A percentile compares a stretch with the other conserved stretches of the same genome.
Evolutionary conservation across 371 early-diverging fungal genomes (phyloP).

Genomic region (Umbelopsis sp.): DNA sequence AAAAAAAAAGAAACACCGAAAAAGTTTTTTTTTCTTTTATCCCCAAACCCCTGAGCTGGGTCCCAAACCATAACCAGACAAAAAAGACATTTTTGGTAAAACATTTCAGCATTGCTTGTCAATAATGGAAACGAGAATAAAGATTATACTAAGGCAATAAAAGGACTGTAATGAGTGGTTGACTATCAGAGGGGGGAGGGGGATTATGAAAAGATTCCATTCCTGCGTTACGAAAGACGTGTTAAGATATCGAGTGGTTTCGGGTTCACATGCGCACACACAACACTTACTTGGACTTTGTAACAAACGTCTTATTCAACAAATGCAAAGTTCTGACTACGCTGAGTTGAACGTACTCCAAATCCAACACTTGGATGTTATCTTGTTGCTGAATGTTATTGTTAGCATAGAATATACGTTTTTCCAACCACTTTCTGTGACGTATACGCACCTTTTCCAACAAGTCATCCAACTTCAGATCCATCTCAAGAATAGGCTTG

Average conservation of each 20-base stretch:
- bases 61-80: background rate
- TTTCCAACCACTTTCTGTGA: background rate
- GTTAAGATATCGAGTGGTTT: no score
- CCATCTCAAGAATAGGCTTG: conserved; percentile 93
- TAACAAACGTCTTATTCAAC: conserved; percentile 46
- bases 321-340: conserved; percentile 42
- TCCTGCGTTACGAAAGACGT: conserved; percentile 11
- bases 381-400: conserved; percentile 78
- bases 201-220: conserved; percentile 31
- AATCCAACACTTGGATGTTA: conserved; percentile 79
- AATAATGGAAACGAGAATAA: conserved; percentile 17
- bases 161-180: background rate
- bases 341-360: conserved; percentile 92
- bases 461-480: conserved; percentile 91
- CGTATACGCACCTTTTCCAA: conserved; percentile 72
- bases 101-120: background rate
- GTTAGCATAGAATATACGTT: background rate
- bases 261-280: no score
- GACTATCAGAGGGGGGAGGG: background rate
- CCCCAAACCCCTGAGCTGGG: no score
- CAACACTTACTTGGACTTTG: conserved; percentile 51
- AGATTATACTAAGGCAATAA: conserved; percentile 17
- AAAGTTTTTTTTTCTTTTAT: no score
- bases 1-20: background rate
- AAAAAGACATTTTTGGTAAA: background rate